A percentile compares a stretch with the other conserved stretches of the same genome.
Evolutionary conservation across 805 yeast genomes (phyloP).

Genomic region (Huiozyma naganishii): DNA sequence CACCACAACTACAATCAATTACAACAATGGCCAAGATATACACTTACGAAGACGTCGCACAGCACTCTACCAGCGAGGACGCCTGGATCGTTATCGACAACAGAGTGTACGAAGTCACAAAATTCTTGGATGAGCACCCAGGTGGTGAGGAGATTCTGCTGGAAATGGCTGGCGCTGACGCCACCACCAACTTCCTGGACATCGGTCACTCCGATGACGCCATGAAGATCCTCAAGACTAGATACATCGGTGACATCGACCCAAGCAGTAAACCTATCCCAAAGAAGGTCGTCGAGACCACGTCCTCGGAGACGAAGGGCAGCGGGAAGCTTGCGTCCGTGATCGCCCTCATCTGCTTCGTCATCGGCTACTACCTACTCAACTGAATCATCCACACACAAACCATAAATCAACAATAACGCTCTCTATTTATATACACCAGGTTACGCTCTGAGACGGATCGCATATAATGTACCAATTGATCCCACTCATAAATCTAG

Average conservation of each 20-base stretch:
- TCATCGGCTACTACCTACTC: constrained; percentile 20
- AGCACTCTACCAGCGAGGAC: constrained; percentile 66
- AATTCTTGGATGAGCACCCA: constrained; percentile 43
- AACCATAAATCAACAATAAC: too few species aligned
- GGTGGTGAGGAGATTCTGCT: constrained; percentile 78
- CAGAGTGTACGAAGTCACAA: constrained; percentile 76
- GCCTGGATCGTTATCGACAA: constrained; percentile 79
- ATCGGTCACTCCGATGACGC: constrained; percentile 99
- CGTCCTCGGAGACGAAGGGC: constrained; percentile 31
- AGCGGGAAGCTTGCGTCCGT: constrained; percentile 73
- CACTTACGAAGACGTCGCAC: constrained; percentile 57
- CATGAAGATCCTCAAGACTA: constrained; percentile 54
- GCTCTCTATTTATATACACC: not conserved
- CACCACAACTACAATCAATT: not conserved
- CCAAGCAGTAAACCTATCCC: constrained; percentile 37
- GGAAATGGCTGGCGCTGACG: constrained; percentile 76
- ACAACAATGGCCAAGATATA: constrained; percentile 30
- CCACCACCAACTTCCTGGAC: constrained; percentile 74
- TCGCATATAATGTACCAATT: not conserved
- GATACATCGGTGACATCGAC: constrained; percentile 72
- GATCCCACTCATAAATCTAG: too few species aligned
- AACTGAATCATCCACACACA: constrained; percentile 4
- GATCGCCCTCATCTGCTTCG: constrained; percentile 44
- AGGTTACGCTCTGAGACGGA: not conserved
- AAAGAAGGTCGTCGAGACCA: constrained; percentile 13